phyloP scores from a whole-genome alignment of 805 yeast genomes.

The Clavispora santaluciae region DNA sequence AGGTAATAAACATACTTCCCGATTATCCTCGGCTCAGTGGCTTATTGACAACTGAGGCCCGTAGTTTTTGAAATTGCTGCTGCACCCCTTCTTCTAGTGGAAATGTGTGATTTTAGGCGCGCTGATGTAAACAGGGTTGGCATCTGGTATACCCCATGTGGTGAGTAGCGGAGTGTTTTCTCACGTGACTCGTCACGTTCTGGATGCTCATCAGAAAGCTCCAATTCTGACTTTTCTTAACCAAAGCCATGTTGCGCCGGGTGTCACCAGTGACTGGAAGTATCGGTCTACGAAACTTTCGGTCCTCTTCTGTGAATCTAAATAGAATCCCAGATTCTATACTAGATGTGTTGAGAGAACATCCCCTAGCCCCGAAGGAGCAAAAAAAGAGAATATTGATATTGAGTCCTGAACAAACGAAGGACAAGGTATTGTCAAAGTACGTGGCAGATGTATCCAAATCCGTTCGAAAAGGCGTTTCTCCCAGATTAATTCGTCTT shows the following conservation, averaged over 20 bases:
- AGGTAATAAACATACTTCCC: too few species aligned
- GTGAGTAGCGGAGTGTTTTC: too few species aligned
- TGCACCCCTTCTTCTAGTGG: too few species aligned
- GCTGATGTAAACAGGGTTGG: too few species aligned
- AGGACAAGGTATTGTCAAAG: conserved; percentile 9
- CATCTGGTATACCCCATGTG: too few species aligned
- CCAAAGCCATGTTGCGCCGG: neutral
- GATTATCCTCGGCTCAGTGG: too few species aligned
- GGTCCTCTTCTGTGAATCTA: neutral
- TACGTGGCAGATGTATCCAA: conserved; percentile 2
- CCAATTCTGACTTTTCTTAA: neutral
- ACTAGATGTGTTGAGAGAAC: neutral
- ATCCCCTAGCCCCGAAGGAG: neutral
- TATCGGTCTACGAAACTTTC: neutral
- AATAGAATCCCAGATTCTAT: neutral
- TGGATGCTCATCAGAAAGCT: neutral
- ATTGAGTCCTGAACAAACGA: conserved; percentile 13
- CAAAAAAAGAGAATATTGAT: conserved; percentile 8
- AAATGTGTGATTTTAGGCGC: too few species aligned
- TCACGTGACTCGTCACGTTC: neutral
- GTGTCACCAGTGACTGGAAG: neutral
- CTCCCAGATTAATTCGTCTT: neutral
- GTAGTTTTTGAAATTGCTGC: too few species aligned
- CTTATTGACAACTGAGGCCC: too few species aligned
- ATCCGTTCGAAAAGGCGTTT: neutral